Evolutionary conservation across 257 asterid species (phyloP).

Genomic region (Fraxinus cuspidata): DNA sequence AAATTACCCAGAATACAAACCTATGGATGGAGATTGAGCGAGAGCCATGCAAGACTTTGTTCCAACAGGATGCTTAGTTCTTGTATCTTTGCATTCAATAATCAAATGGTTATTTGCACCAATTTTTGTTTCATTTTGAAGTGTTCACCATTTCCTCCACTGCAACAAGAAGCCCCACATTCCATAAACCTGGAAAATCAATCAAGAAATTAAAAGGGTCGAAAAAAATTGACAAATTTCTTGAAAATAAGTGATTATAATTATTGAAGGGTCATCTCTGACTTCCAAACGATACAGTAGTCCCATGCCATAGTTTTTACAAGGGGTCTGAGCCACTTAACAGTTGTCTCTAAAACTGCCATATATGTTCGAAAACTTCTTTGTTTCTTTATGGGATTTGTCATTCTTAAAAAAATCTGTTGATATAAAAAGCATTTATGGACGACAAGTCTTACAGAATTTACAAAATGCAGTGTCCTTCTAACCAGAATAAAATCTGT

Average conservation of each 20-base stretch:
- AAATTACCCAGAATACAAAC: constrained; percentile 75
- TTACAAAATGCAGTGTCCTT: not conserved
- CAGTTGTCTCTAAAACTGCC: constrained; percentile 44
- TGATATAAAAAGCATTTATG: constrained; percentile 16
- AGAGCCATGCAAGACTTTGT: constrained; percentile 61
- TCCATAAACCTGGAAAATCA: constrained; percentile 57
- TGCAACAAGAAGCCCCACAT: constrained; percentile 78
- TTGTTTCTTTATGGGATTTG: constrained; percentile 30
- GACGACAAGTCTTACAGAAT: constrained; percentile 53
- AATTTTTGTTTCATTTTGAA: constrained; percentile 39
- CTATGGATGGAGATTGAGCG: constrained; percentile 55
- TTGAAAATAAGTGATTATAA: not conserved
- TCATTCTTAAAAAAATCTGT: constrained; percentile 7
- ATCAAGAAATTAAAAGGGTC: not conserved
- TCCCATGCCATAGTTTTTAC: constrained; percentile 61
- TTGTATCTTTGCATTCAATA: constrained; percentile 55
- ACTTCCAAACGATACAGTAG: constrained; percentile 70
- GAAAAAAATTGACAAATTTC: not conserved
- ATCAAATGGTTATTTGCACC: constrained; percentile 24
- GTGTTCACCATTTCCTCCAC: constrained; percentile 46
- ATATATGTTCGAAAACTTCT: constrained; percentile 45
- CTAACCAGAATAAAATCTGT: constrained; percentile 43
- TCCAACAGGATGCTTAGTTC: constrained; percentile 44
- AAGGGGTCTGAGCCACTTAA: constrained; percentile 61
- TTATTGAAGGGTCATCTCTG: constrained; percentile 78